Percentiles rank a stretch among this genome's conserved stretches.
These are phyloP conservation scores for Spathaspora girioi DNA, from an alignment of 805 yeast species.

Conservation along the genomic window DNA sequence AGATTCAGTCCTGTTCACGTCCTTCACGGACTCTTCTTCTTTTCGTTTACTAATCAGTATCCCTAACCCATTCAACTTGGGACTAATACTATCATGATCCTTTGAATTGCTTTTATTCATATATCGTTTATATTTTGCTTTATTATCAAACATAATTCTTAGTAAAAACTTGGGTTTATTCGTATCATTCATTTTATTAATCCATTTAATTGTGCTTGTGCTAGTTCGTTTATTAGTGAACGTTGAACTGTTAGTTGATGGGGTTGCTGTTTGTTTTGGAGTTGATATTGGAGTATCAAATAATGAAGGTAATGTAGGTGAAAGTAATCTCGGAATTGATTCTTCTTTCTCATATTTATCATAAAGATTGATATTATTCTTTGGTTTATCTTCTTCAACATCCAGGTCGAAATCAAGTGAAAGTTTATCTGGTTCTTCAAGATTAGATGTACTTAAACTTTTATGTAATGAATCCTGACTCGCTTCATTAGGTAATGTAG, in stretches of 20 bases:
- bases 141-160: constrained; percentile 17
- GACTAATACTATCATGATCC: constrained; percentile 4
- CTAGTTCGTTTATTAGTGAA: constrained; percentile 6
- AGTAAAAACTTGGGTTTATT: constrained; percentile 14
- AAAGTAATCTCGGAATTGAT: constrained; percentile 9
- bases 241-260: constrained; percentile 1
- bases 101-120: constrained; percentile 1
- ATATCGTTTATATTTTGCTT: constrained; percentile 12
- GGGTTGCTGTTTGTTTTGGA: background rate
- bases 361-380: background rate
- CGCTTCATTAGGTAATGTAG: constrained; percentile 27
- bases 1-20: background rate
- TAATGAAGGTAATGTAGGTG: constrained; percentile 31
- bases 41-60: background rate
- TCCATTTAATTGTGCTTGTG: constrained; percentile 18
- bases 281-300: constrained; percentile 13
- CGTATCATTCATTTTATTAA: constrained; percentile 24
- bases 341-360: background rate
- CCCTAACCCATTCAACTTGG: background rate
- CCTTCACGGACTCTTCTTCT: background rate
- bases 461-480: background rate
- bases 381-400: background rate
- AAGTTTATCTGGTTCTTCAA: background rate
- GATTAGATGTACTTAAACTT: background rate
- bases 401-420: background rate